Conservation (phyloP, 2,329 filamentous ascomycete genomes). For the Talaromyces amestolkiae region DNA sequence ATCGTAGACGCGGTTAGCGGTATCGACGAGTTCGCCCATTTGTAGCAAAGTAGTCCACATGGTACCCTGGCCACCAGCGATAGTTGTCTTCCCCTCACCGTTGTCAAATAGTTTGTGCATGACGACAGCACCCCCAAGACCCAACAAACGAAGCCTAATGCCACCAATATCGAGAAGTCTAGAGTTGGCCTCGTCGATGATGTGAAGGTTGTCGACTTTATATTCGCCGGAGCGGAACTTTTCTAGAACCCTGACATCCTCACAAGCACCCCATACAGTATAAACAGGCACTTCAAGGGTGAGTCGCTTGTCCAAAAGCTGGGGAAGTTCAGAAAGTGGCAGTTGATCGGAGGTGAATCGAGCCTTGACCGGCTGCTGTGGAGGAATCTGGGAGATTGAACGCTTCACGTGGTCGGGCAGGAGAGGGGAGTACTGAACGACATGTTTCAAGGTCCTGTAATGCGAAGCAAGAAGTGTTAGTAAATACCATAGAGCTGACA, state of each 20-base stretch:
- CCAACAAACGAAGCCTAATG: conserved; percentile 90
- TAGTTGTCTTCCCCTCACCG: conserved; percentile 94
- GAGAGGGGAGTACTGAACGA: conserved; percentile 95
- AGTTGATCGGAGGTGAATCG: conserved; percentile 79
- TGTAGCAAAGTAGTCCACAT: conserved; percentile 99
- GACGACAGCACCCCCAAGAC: conserved; percentile 91
- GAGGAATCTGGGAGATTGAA: conserved; percentile 65
- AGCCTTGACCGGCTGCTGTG: conserved; percentile 70
- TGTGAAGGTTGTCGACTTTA: conserved; percentile 94
- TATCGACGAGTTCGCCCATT: conserved; percentile 97
- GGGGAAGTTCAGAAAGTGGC: conserved; percentile 85
- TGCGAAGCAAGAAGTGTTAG: not conserved
- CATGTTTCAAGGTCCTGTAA: conserved; percentile 87
- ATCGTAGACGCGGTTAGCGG: conserved; percentile 96
- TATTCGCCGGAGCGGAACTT: conserved; percentile 98
- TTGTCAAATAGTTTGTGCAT: conserved; percentile 99
- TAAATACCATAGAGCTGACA: not conserved
- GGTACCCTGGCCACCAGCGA: conserved; percentile 94
- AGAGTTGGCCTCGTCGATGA: conserved; percentile 96
- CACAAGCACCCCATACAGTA: conserved; percentile 98
- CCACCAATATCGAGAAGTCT: conserved; percentile 92
- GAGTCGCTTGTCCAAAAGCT: conserved; percentile 81
- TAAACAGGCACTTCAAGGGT: conserved; percentile 96
- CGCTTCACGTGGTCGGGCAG: conserved; percentile 73
- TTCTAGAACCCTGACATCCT: conserved; percentile 95